phyloP scores from a whole-genome alignment of 1,284 basidiomycete genomes.

The Pseudomicrostroma phylloplanum region DNA sequence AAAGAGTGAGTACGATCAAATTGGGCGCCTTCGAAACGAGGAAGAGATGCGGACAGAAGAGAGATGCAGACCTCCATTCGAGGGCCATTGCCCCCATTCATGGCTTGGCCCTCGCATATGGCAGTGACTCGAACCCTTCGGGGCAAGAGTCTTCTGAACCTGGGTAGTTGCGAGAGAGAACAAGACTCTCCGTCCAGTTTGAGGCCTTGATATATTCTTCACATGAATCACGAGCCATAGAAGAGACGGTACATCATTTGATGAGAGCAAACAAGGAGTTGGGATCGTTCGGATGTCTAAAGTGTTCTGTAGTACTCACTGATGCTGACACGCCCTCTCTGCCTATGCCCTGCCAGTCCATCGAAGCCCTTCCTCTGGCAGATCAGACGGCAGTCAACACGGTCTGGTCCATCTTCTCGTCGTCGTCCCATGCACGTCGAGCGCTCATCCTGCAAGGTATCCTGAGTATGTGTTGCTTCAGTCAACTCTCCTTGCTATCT shows the following conservation, averaged over 20 bases:
- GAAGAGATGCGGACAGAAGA: too few species aligned
- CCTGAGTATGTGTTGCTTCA: slow-evolving; percentile 99
- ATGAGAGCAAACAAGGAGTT: not conserved
- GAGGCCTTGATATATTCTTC: slow-evolving; percentile 36
- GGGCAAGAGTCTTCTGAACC: too few species aligned
- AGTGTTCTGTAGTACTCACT: slow-evolving; percentile 1
- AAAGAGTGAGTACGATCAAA: slow-evolving; percentile 64
- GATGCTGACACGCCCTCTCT: slow-evolving; percentile 7
- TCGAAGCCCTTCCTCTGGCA: slow-evolving; percentile 80
- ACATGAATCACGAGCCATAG: slow-evolving; percentile 40
- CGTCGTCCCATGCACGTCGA: slow-evolving; percentile 80
- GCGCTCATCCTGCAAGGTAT: slow-evolving; percentile 92
- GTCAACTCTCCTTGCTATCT: slow-evolving; percentile 91
- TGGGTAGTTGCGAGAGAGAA: too few species aligned
- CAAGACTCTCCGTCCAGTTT: slow-evolving; percentile 28
- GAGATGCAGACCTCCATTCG: too few species aligned
- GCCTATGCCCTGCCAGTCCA: slow-evolving; percentile 59
- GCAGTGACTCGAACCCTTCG: too few species aligned
- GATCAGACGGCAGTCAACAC: slow-evolving; percentile 85
- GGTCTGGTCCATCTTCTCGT: slow-evolving; percentile 95
- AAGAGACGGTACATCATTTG: slow-evolving; percentile 28
- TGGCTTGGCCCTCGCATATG: too few species aligned
- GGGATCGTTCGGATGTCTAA: not conserved
- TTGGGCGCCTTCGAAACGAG: not conserved
- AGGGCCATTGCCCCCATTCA: too few species aligned